Evolutionary conservation across 768 basidiomycete genomes (phyloP), one percentile per base, ranked within the genome.

Genomic region (Chalciporus piperatus): DNA sequence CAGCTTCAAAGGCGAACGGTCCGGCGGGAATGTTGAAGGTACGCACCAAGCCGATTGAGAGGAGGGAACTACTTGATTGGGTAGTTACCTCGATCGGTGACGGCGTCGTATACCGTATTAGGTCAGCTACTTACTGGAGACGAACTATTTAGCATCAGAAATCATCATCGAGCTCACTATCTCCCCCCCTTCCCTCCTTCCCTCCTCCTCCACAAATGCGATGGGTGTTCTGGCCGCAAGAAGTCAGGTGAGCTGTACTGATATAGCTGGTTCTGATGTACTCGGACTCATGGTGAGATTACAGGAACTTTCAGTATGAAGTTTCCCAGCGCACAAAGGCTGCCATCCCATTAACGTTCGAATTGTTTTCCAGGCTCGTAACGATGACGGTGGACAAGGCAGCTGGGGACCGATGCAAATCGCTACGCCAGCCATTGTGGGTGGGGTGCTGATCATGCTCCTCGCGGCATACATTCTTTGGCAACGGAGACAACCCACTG

Each of bases 401-500:
- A 17, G 30, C 16, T 72, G 70, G 70, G 45, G 45, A 13, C 6
- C 68, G 13, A 32, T 67, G 8, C 73, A 75, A 45, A 71, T 74
- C 42, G 66, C 62, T 10, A 39, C 62, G 0, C 73, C 74, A 7
- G 59, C 64, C 47, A 62, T 73, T 38, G 67, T 72, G 10, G 74
- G 69, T 25, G 58, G 62, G 5, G 59, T 28, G 35, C 62, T 74
- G 14, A 41, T 69, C 22, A 41, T 64, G 1, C 6, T 62, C 27
- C 62, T 68, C 30, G 47, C 32, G 16, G 50, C 22, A 30, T 60
- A 58, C 30, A 37, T 71, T 51, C 39, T 66, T 30, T 69, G 63
- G 60, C 45, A 55, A 60, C 63, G 59, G 40, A 51, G 55, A 40
- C 43, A 49, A 1, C 41, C 50, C 19, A 48, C 39, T 17, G n/a